Evolutionary conservation across 2,329 filamentous ascomycete genomes (phyloP).

Genomic region (Sclerotinia borealis): DNA sequence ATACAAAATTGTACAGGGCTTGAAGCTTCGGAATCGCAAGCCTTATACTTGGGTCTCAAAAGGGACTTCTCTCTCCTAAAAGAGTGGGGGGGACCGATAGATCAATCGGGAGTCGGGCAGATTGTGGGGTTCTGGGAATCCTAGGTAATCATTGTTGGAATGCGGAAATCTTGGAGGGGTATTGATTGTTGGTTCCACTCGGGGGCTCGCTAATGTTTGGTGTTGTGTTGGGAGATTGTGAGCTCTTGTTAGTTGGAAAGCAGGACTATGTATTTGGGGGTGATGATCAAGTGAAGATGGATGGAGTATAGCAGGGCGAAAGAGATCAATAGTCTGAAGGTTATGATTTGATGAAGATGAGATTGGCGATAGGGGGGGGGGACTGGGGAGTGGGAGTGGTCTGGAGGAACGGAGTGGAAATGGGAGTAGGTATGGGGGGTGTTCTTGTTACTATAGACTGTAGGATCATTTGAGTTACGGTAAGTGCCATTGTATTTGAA

Average conservation of each 20-base stretch:
- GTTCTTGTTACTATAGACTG: neutral
- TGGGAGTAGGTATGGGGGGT: neutral
- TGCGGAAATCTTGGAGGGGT: conserved; percentile 4
- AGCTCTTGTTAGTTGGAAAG: neutral
- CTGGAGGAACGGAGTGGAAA: neutral
- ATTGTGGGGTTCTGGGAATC: conserved; percentile 2
- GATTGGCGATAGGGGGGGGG: neutral
- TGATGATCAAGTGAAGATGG: too few relatives aligned
- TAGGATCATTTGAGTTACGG: neutral
- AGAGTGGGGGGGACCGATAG: conserved; percentile 1
- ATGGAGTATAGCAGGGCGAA: neutral
- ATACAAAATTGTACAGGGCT: neutral
- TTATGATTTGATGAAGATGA: neutral
- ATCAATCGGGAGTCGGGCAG: conserved; percentile 2
- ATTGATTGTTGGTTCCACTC: neutral
- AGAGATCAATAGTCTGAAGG: neutral
- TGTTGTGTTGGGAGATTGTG: neutral
- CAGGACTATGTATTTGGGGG: neutral
- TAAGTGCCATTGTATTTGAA: neutral
- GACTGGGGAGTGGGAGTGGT: too few relatives aligned
- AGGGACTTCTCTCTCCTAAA: neutral
- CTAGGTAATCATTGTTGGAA: neutral
- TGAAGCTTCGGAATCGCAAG: neutral
- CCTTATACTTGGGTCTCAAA: neutral
- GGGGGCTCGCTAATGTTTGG: neutral